Evolutionary conservation across 352 stramenopile genomes (phyloP), one percentile per base, ranked within the genome.

Genomic region (Globisporangium ultimum): DNA sequence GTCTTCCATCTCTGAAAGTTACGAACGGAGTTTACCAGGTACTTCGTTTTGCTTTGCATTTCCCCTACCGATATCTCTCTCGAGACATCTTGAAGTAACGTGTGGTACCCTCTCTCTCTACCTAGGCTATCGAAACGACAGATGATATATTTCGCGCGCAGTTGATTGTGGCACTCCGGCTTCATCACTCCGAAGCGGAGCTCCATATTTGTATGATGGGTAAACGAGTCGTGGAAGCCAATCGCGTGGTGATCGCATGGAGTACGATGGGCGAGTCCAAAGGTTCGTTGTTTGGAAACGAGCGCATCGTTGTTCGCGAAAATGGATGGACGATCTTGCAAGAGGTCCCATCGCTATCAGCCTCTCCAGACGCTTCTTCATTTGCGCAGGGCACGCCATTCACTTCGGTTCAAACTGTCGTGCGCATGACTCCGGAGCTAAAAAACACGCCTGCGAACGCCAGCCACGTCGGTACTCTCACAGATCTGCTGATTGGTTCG

Each of bases 141-240:
- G 57, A 58, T 5, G 48, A 58, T 18, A 42, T 15, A 2, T 42
- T 56, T 28, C 48, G 43, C 12, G 40, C 57, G 13, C 34, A 21
- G 0, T 15, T 63, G 7, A 40, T 36, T 14, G 32, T 63, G 28
- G 38, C 10, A 1, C 12, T 63, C 22, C 38, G n/a, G 3, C 3
- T 63, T 3, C 48, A 47, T 2, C 11, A 28, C 9, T 12, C 32
- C 5, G 41, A 48, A 2, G 20, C 57, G 40, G 17, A 20, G 28
- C 11, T 56, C 24, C 21, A 45, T 11, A 2, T 63, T 14, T 20
- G 36, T 2, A 17, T 51, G 11, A 9, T 63, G 1, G 49, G 34
- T 0, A 63, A 63, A 36, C 57, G 57, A 3, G 9, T 56, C 15
- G 21, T 63, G 10, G 57, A 63, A 45, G 22, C 40, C 11, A 21